phyloP scores from a whole-genome alignment of 805 yeast species.

The Teunomyces kruisii region DNA sequence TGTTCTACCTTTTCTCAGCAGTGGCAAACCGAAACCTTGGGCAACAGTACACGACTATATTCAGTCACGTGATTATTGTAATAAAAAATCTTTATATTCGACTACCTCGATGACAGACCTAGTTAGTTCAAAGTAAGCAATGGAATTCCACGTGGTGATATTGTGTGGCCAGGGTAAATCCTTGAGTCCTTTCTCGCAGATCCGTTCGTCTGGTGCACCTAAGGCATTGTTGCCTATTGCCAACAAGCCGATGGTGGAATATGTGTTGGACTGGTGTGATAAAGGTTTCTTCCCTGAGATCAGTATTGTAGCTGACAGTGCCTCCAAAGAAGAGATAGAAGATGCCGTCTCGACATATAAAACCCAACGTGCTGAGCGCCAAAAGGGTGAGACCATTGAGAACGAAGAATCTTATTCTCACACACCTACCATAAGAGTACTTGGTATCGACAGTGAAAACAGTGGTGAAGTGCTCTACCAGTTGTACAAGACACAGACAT shows the following conservation, averaged over 20 bases:
- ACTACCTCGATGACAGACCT: neutral
- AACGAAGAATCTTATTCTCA: constrained; percentile 14
- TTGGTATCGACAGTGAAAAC: constrained; percentile 42
- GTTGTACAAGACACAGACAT: constrained; percentile 41
- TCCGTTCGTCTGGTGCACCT: constrained; percentile 62
- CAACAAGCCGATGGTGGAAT: constrained; percentile 82
- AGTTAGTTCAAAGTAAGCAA: constrained; percentile 19
- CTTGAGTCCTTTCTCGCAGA: constrained; percentile 69
- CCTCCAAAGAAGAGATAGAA: constrained; percentile 46
- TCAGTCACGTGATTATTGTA: neutral
- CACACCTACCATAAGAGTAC: constrained; percentile 20
- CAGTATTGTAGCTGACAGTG: constrained; percentile 58
- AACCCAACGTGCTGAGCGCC: constrained; percentile 29
- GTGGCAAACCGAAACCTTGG: constrained; percentile 40
- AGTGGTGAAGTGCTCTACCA: constrained; percentile 65
- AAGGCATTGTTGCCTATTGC: constrained; percentile 91
- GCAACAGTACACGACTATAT: constrained; percentile 36
- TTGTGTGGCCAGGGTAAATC: constrained; percentile 83
- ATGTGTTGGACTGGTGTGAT: constrained; percentile 92
- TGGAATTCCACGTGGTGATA: constrained; percentile 92
- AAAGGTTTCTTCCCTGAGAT: constrained; percentile 73
- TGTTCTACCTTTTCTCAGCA: neutral
- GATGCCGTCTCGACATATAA: constrained; percentile 50
- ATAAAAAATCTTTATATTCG: neutral
- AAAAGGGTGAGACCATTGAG: constrained; percentile 5